phyloP scores from a whole-genome alignment of 257 asterid species.

The Prunella vulgaris region DNA sequence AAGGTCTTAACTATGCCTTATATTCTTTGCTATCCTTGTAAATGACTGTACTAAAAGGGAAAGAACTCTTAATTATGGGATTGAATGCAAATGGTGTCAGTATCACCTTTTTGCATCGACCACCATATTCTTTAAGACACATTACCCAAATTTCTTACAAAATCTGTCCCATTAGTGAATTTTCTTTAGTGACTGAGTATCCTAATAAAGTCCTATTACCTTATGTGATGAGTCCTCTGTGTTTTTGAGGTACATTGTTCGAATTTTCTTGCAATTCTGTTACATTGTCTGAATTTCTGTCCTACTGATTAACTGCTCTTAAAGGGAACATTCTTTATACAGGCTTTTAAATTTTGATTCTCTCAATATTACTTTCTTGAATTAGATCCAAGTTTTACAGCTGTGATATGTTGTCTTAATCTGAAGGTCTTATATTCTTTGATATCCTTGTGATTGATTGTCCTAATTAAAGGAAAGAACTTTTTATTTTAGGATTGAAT shows the following conservation, averaged over 20 bases:
- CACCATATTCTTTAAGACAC: slow-evolving; percentile 14
- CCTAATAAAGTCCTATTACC: slow-evolving; percentile 15
- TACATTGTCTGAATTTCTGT: slow-evolving; percentile 12
- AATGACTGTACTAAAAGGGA: slow-evolving; percentile 27
- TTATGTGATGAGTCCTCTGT: slow-evolving; percentile 5
- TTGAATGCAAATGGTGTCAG: not conserved
- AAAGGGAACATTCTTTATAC: slow-evolving; percentile 20
- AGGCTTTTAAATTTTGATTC: slow-evolving; percentile 20
- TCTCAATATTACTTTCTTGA: slow-evolving; percentile 14
- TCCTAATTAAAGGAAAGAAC: slow-evolving; percentile 18
- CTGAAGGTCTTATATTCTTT: no score
- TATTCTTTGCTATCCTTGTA: slow-evolving; percentile 4
- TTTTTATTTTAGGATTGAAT: slow-evolving; percentile 22
- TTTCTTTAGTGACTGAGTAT: slow-evolving; percentile 15
- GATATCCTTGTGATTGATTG: slow-evolving; percentile 14
- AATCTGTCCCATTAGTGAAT: not conserved
- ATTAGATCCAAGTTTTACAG: no score
- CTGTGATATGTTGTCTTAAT: no score
- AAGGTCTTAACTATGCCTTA: not conserved
- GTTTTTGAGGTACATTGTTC: slow-evolving; percentile 23
- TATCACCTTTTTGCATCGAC: no score
- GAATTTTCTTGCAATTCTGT: not conserved
- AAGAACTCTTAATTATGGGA: not conserved
- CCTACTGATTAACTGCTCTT: slow-evolving; percentile 29
- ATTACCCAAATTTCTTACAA: slow-evolving; percentile 6